Base-by-base conservation (phyloP, 2,329 filamentous ascomycete species). In the Hypoxylon sp. region DNA sequence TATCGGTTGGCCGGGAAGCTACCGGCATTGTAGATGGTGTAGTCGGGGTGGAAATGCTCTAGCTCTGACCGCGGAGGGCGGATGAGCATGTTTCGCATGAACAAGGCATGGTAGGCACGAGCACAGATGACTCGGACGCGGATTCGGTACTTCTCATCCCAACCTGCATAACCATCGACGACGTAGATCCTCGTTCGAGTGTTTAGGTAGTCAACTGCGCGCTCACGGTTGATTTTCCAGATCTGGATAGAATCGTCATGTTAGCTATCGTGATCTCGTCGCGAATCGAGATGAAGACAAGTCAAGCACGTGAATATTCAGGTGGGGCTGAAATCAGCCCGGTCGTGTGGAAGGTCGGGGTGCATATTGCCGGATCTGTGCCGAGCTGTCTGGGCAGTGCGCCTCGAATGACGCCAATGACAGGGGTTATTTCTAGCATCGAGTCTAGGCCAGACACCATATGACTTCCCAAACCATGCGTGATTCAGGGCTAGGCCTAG, bases 21-120 rank as follows among this genome's bases (percentile, higher is more conserved):
- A 75, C 96, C 96, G 70, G 94, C 96, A 81, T 99, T 99, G 91
- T 99, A 99, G 85, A 99, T 98, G 78, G 95, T 95, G 87, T 99
- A 99, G 87, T 99, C 95, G 76, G 96, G 96, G 83, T 97, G 93
- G 90, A 99, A 99, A 84, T 93, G 89, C 85, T 97, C 92, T 60
- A 99, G 91, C 86, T 99, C 94, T 83, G 97, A 93, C 71, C 89
- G 89, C 58, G 90, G 86, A 71, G 96, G 96, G 75, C 96, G 92
- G 86, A 99, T 99, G 79, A 99, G 92, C 96, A 99, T 99, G 88
- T 99, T 99, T 80, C 94, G 93, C 96, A 99, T 99, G 90, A 99
- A 99, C 73, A 99, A 90, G 70, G 96, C 96, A 88, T 99, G 96
- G 88, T 99, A 99, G 82, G 96, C 96, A 80, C 96, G 94, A 74